Evolutionary conservation across 805 yeast species (phyloP), one percentile per base, ranked within the genome.

Genomic region (Teunomyces funiuensis): DNA sequence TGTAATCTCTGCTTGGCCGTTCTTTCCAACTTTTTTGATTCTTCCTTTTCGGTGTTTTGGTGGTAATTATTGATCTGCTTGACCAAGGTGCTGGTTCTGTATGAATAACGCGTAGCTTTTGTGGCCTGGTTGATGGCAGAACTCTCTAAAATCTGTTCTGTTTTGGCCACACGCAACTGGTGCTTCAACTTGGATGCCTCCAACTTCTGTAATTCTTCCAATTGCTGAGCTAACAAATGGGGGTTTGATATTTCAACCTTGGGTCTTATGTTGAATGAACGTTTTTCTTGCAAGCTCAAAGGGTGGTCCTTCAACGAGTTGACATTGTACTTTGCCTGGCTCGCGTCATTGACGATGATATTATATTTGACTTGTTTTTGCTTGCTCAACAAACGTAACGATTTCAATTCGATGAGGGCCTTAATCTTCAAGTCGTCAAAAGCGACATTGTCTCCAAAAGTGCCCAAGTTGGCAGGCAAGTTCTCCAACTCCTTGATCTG

Each of bases 1-100:
- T 83, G 89, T 64, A 86, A 76, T 78, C 95, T 84, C 59, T 85
- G 90, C 57, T 83, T 85, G n/a, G 95, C 95, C 20, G 82, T 85
- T 58, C 79, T 80, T 61, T 86, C 93, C 46, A 83, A 64, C 61
- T 83, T 77, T 66, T 77, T 84, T 46, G 80, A 78, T 61, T 85
- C 93, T 42, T 86, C 95, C 58, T 78, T 82, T 58, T 85, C 93
- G 18, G 80, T 73, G 42, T 66, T 65, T 44, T 65, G 68, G 52
- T 83, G 88, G 65, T 69, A 76, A 49, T 66, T 69, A 43, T 53
- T 63, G 27, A 77, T 63, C 17, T 65, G 61, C 50, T 67, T 71
- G 4, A 52, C 54, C 30, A 70, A 49, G 20, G 41, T 49, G 15
- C 54, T 53, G 15, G 47, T 37, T 31, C 62, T 57, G 45, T 60